These are phyloP conservation scores for Exophiala alcalophila DNA, from an alignment of 2,329 filamentous ascomycete species.

Conservation along the genomic window DNA sequence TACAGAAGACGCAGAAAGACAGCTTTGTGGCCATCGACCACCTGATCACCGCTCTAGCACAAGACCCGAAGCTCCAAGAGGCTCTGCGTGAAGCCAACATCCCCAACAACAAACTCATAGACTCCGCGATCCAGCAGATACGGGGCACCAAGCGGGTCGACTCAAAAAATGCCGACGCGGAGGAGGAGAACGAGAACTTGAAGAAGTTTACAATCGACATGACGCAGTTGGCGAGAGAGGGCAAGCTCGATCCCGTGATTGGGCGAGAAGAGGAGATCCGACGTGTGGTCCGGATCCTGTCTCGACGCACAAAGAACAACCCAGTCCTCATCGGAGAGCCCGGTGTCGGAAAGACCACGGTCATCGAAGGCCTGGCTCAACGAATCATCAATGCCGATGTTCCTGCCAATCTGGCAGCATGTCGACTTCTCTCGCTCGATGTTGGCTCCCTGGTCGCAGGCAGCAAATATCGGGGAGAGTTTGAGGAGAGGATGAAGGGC, in stretches of 20 bases:
- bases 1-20: conserved; percentile 98
- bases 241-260: conserved; percentile 95
- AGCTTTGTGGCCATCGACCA: conserved; percentile 93
- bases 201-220: conserved; percentile 99
- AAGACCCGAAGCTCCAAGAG: conserved; percentile 71
- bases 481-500: conserved; percentile 98
- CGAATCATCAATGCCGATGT: conserved; percentile 96
- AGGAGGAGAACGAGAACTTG: conserved; percentile 89
- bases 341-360: conserved; percentile 97
- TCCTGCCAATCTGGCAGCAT: conserved; percentile 88
- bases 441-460: conserved; percentile 93
- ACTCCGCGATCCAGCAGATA: conserved; percentile 86
- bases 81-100: conserved; percentile 83
- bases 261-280: conserved; percentile 89
- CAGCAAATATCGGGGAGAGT: conserved; percentile 97
- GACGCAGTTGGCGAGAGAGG: conserved; percentile 92
- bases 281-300: conserved; percentile 89
- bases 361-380: conserved; percentile 94
- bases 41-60: conserved; percentile 77
- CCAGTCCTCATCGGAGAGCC: conserved; percentile 96
- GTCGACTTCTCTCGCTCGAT: conserved; percentile 90
- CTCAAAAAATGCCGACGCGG: conserved; percentile 88
- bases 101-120: conserved; percentile 84
- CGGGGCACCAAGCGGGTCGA: conserved; percentile 91
- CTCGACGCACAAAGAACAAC: conserved; percentile 94